Evolutionary conservation across 2,329 filamentous ascomycete genomes (phyloP).

Genomic region (Fusarium marasasianum): DNA sequence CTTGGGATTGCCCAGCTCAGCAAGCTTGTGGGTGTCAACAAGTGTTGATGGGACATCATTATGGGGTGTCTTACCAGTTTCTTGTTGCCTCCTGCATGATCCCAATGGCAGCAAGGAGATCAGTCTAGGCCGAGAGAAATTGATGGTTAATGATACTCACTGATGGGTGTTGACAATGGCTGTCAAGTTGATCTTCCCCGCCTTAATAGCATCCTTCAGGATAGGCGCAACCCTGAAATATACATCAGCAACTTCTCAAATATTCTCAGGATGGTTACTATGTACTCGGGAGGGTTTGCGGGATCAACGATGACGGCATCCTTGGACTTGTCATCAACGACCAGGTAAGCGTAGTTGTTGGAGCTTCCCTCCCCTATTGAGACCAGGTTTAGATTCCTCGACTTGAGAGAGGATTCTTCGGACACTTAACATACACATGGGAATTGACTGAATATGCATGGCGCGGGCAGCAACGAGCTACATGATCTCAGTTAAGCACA

Average conservation of each 20-base stretch:
- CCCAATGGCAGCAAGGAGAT: constrained; percentile 75
- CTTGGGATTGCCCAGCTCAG: constrained; percentile 63
- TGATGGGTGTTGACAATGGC: constrained; percentile 98
- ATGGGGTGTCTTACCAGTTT: constrained; percentile 68
- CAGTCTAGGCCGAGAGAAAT: background rate
- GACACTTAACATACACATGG: constrained; percentile 76
- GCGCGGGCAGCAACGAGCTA: constrained; percentile 38
- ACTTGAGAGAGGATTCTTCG: background rate
- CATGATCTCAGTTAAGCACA: constrained; percentile 2
- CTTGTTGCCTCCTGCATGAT: constrained; percentile 92
- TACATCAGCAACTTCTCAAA: constrained; percentile 5
- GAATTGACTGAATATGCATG: constrained; percentile 90
- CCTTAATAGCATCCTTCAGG: constrained; percentile 76
- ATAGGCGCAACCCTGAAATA: constrained; percentile 64
- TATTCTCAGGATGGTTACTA: constrained; percentile 38
- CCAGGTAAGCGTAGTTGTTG: constrained; percentile 88
- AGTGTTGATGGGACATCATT: background rate
- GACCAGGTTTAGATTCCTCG: constrained; percentile 10
- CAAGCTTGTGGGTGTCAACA: constrained; percentile 42
- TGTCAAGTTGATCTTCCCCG: constrained; percentile 80
- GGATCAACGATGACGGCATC: constrained; percentile 84
- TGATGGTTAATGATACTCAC: constrained; percentile 61
- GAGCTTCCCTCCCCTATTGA: constrained; percentile 75
- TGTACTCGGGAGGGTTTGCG: constrained; percentile 78
- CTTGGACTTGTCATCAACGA: constrained; percentile 80